These are phyloP conservation scores for Vitis cinerea DNA, from an alignment of 164 flowering plant species.

Conservation along the genomic window DNA sequence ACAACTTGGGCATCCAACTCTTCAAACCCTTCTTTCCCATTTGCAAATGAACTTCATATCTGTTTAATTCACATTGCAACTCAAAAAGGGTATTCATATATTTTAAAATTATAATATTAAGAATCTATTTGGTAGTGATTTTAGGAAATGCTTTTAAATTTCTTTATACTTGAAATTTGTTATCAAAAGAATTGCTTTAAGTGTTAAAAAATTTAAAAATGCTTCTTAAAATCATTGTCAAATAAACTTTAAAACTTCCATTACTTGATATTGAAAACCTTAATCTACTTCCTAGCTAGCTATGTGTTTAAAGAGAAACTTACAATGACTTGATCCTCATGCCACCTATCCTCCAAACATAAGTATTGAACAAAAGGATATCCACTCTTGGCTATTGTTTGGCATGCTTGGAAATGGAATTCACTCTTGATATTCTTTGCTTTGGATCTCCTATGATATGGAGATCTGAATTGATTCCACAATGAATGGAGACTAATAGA, in stretches of 20 bases:
- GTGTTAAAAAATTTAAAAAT: no score
- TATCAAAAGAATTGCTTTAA: no score
- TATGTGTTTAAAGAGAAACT: conserved; percentile 13
- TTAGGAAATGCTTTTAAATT: no score
- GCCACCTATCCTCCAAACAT: conserved; percentile 98
- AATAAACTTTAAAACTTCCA: no score
- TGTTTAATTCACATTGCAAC: background rate
- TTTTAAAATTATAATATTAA: background rate
- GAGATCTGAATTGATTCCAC: conserved; percentile 72
- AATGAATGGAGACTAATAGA: conserved; percentile 92
- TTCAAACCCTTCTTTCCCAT: conserved; percentile 74
- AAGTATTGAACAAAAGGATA: conserved; percentile 81
- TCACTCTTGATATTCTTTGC: conserved; percentile 71
- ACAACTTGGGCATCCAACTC: conserved; percentile 64
- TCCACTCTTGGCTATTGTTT: conserved; percentile 74
- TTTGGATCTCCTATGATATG: conserved; percentile 57
- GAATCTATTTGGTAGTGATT: no score
- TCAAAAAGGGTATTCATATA: background rate
- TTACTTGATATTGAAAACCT: no score
- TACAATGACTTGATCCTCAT: conserved; percentile 69
- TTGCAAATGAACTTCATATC: conserved; percentile 91
- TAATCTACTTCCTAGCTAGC: no score
- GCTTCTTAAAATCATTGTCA: no score
- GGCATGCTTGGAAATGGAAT: conserved; percentile 74
- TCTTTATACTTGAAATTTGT: no score